Conservation (phyloP, 495 filamentous ascomycete genomes). For the Xylaria longipes region DNA sequence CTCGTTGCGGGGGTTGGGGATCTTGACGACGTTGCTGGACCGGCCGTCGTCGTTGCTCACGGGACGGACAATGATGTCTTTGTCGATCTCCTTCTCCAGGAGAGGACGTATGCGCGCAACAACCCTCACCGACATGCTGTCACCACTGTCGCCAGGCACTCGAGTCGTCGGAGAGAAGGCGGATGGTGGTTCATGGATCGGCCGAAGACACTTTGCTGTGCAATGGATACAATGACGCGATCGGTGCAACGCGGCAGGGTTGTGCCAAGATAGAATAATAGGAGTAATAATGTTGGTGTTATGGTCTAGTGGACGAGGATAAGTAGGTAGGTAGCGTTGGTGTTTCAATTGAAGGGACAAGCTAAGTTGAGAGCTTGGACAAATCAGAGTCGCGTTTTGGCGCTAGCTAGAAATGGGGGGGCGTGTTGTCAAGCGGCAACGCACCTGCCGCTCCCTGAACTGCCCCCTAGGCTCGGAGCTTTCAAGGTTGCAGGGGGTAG, state of each 20-base stretch:
- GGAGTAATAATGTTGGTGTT: slow-evolving; percentile 17
- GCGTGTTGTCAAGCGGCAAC: slow-evolving; percentile 26
- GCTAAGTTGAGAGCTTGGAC: slow-evolving; percentile 3
- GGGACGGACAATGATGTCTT: slow-evolving; percentile 81
- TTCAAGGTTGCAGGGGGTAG: not conserved
- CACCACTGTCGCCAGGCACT: not conserved
- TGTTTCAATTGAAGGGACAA: slow-evolving; percentile 5
- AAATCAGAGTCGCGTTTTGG: slow-evolving; percentile 19
- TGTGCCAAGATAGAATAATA: not conserved
- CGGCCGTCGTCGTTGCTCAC: slow-evolving; percentile 62
- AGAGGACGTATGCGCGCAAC: slow-evolving; percentile 90
- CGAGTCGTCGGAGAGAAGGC: not conserved
- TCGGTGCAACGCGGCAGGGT: not conserved
- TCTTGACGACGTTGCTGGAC: slow-evolving; percentile 73
- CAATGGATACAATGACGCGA: slow-evolving; percentile 9
- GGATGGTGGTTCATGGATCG: not conserved
- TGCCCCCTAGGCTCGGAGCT: not conserved
- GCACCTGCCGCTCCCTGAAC: not conserved
- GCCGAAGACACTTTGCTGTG: not conserved
- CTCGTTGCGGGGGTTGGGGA: slow-evolving; percentile 94
- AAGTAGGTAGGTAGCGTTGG: slow-evolving; percentile 1
- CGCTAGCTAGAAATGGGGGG: not conserved
- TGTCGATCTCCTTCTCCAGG: slow-evolving; percentile 78
- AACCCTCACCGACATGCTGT: slow-evolving; percentile 74
- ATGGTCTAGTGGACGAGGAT: slow-evolving; percentile 1